Conservation (phyloP, 176 grass and related monocot species). For the Thinopyrum elongatum region DNA sequence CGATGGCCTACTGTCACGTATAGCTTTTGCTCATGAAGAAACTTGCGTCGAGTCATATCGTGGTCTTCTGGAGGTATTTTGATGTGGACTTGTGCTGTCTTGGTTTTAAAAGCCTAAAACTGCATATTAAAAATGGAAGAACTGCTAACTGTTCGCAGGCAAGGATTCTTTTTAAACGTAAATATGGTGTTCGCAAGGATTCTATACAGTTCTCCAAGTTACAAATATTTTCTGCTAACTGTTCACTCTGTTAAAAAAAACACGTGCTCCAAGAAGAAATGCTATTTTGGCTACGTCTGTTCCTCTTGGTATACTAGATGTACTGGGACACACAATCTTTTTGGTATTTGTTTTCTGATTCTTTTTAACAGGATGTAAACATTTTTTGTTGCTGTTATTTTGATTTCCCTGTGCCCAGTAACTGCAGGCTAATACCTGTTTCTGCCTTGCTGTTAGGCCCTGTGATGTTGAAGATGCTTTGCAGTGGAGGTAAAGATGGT, state of each 20-base stretch:
- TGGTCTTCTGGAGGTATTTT: neutral
- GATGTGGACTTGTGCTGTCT: neutral
- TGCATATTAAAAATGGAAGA: neutral
- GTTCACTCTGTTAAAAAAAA: neutral
- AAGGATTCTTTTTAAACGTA: neutral
- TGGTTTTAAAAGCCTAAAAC: neutral
- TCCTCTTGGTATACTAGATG: neutral
- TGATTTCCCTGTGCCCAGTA: neutral
- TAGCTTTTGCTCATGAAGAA: neutral
- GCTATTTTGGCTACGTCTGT: neutral
- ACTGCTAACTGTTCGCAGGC: no score
- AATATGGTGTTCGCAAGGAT: neutral
- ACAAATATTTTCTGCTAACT: neutral
- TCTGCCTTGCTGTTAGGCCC: conserved; percentile 56
- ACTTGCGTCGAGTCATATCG: neutral
- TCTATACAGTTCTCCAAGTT: neutral
- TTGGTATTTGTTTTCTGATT: neutral
- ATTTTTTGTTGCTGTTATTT: conserved; percentile 10
- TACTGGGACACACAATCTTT: neutral
- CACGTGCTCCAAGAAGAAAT: neutral
- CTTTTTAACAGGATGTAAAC: neutral
- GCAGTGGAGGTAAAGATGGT: conserved; percentile 51
- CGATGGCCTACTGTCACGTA: neutral
- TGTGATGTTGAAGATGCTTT: conserved; percentile 54
- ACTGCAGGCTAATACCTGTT: conserved; percentile 29